phyloP scores from a whole-genome alignment of 768 basidiomycete genomes.

The Leccinum rimulosum region DNA sequence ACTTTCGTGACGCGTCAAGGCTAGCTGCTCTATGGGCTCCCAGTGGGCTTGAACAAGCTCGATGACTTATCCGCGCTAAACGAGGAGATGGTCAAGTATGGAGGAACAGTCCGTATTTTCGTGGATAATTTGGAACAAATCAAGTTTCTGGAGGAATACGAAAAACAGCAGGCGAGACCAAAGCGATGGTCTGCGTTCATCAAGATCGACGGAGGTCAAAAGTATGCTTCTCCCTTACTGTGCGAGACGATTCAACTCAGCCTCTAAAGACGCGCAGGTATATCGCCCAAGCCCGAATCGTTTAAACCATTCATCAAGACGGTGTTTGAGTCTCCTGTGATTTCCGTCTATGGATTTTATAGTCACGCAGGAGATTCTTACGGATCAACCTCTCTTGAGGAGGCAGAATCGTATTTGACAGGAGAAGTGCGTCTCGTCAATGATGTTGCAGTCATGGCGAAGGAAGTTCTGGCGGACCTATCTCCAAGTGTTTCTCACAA shows the following conservation, averaged over 20 bases:
- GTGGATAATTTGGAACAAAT: constrained; percentile 78
- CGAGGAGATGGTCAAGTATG: constrained; percentile 50
- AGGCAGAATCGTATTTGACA: constrained; percentile 65
- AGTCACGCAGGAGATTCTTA: constrained; percentile 79
- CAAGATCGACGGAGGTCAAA: constrained; percentile 75
- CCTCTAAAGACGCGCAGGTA: constrained; percentile 66
- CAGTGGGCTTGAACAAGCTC: constrained; percentile 67
- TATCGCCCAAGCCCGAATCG: constrained; percentile 47
- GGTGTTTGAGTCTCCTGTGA: constrained; percentile 50
- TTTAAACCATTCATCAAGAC: constrained; percentile 55
- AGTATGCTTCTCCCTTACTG: constrained; percentile 44
- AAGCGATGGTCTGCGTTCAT: constrained; percentile 75
- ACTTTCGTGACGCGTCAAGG: constrained; percentile 4
- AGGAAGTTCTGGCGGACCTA: constrained; percentile 43
- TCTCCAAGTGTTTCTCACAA: constrained; percentile 33
- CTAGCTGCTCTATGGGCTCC: constrained; percentile 81
- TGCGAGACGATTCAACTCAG: constrained; percentile 10
- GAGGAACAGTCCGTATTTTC: constrained; percentile 64
- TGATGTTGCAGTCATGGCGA: constrained; percentile 54
- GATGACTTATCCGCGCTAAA: constrained; percentile 62
- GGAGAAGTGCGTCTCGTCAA: constrained; percentile 72
- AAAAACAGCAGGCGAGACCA: constrained; percentile 37
- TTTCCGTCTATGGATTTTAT: constrained; percentile 81
- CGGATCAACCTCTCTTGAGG: constrained; percentile 62
- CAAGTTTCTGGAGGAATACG: constrained; percentile 58